Evolutionary conservation across 2,329 filamentous ascomycete genomes (phyloP).

Genomic region (Emmonsia crescens): DNA sequence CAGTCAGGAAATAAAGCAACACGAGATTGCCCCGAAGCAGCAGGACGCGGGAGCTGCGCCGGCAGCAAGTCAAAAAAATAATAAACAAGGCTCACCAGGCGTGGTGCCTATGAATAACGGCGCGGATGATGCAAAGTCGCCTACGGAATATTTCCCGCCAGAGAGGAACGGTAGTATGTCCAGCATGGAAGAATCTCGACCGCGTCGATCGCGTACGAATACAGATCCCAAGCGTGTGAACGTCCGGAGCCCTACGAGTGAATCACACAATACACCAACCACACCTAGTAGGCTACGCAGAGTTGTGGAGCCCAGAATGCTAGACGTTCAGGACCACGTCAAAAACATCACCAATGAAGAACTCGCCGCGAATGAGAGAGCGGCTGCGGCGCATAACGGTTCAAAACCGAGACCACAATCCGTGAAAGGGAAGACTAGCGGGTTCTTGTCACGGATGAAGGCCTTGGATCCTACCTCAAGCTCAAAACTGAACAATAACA

Average conservation of each 20-base stretch:
- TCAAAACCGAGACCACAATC: not conserved
- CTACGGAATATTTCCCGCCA: not conserved
- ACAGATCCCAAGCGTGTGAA: not conserved
- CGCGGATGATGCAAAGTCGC: not conserved
- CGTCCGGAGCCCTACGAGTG: not conserved
- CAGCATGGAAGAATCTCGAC: not conserved
- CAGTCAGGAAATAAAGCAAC: not conserved
- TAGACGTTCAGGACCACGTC: not conserved
- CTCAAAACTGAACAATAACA: slow-evolving; percentile 3
- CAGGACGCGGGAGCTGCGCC: not conserved
- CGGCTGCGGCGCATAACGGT: slow-evolving; percentile 6
- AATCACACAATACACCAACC: not conserved
- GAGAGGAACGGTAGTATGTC: not conserved
- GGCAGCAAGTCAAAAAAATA: not conserved
- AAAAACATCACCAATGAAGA: slow-evolving; percentile 8
- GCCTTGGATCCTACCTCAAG: slow-evolving; percentile 3
- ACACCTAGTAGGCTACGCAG: not conserved
- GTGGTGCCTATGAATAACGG: not conserved
- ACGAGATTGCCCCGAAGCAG: not conserved
- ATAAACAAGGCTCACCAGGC: not conserved
- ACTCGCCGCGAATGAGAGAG: slow-evolving; percentile 10
- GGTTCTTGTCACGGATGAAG: slow-evolving; percentile 10
- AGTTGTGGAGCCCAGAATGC: not conserved
- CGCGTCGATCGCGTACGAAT: not conserved
- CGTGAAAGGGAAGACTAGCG: slow-evolving; percentile 8